phyloP scores from a whole-genome alignment of 768 basidiomycete genomes.

The Chalciporus pseudorubinellus region DNA sequence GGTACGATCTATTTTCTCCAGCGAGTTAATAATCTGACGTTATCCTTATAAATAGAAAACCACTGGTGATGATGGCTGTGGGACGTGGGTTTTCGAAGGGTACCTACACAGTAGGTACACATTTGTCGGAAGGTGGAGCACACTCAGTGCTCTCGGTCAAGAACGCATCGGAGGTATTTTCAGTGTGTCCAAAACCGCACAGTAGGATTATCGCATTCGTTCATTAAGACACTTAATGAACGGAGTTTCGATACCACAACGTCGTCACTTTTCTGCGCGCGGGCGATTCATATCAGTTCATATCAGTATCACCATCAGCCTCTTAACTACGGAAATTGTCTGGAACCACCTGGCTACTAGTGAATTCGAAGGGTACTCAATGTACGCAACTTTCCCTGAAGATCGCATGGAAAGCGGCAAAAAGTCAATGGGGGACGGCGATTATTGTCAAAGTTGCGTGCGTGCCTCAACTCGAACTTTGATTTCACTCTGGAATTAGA shows the following conservation, averaged over 20 bases:
- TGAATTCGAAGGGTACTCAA: conserved; percentile 14
- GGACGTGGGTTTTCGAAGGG: conserved; percentile 59
- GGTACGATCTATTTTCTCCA: conserved; percentile 36
- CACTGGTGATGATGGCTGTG: conserved; percentile 37
- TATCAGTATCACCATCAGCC: conserved; percentile 3
- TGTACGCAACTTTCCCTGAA: conserved; percentile 2
- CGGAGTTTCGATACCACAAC: conserved; percentile 19
- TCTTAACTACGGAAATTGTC: conserved; percentile 26
- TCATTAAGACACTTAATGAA: conserved; percentile 28
- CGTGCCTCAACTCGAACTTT: no score
- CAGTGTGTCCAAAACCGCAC: conserved; percentile 48
- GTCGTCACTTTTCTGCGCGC: neutral
- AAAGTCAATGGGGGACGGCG: conserved; percentile 2
- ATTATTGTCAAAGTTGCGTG: no score
- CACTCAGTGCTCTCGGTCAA: conserved; percentile 32
- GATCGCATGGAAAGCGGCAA: conserved; percentile 18
- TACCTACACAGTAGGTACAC: conserved; percentile 46
- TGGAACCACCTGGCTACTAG: conserved; percentile 13
- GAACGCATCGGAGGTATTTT: conserved; percentile 52
- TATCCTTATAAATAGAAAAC: conserved; percentile 37
- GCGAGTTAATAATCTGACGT: neutral
- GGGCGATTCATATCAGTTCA: neutral
- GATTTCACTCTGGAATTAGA: conserved; percentile 19
- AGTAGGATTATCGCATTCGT: conserved; percentile 25
- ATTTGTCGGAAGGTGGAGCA: conserved; percentile 55